Conservation (phyloP, 148 eudicot genomes). For the Arctostaphylos glauca region DNA sequence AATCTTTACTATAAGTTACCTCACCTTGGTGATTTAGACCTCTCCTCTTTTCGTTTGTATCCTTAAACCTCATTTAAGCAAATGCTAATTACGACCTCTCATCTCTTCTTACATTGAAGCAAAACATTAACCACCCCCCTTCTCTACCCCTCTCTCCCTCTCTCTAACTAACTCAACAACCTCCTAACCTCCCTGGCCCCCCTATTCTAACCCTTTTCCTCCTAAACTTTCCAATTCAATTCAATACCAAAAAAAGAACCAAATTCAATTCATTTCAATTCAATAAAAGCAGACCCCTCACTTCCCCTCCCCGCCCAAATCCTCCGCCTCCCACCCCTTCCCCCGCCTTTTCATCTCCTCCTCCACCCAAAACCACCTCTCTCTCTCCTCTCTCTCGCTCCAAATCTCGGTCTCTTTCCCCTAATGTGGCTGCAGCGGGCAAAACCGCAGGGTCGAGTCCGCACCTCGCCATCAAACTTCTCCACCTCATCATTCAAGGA, state of each 20-base stretch:
- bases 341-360: background rate
- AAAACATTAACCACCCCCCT: background rate
- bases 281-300: background rate
- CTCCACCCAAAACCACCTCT: background rate
- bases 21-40: background rate
- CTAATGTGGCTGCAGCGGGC: slow-evolving; percentile 57
- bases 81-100: slow-evolving; percentile 10
- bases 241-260: background rate
- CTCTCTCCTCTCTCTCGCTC: background rate
- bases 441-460: slow-evolving; percentile 29
- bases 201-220: background rate
- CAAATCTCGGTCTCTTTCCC: background rate
- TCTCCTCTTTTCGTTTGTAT: background rate
- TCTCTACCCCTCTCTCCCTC: background rate
- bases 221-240: background rate
- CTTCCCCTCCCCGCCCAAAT: background rate
- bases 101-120: slow-evolving; percentile 1
- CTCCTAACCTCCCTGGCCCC: background rate
- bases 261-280: background rate
- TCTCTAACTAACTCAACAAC: slow-evolving; percentile 17
- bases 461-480: slow-evolving; percentile 28
- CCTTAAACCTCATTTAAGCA: background rate
- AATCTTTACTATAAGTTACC: background rate
- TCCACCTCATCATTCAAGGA: slow-evolving; percentile 76
- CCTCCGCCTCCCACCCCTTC: background rate